Evolutionary conservation across 257 asterid species (phyloP).

Genomic region (Przewalskia tangutica): DNA sequence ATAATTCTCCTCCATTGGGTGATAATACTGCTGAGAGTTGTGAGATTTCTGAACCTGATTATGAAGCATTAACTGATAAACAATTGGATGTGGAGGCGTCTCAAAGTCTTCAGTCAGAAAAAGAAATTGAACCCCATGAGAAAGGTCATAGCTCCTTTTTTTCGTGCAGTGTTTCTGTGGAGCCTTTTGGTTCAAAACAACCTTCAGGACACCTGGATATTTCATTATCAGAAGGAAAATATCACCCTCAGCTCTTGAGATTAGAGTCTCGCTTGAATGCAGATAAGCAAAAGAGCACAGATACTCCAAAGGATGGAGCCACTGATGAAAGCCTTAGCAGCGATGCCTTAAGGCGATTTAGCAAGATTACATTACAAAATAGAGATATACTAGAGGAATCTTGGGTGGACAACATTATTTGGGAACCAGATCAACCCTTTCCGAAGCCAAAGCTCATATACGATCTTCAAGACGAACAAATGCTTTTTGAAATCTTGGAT

Average conservation of each 20-base stretch:
- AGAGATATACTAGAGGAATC: slow-evolving; percentile 71
- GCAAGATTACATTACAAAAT: slow-evolving; percentile 62
- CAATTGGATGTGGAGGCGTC: slow-evolving; percentile 27
- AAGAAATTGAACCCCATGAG: slow-evolving; percentile 30
- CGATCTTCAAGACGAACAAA: slow-evolving; percentile 94
- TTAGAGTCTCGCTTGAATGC: slow-evolving; percentile 51
- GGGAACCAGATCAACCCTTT: slow-evolving; percentile 68
- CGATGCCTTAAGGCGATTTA: slow-evolving; percentile 59
- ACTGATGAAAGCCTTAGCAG: slow-evolving; percentile 29
- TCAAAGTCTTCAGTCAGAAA: slow-evolving; percentile 19
- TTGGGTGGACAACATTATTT: slow-evolving; percentile 75
- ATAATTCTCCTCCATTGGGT: slow-evolving; percentile 51
- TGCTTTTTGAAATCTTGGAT: slow-evolving; percentile 90
- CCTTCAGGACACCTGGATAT: slow-evolving; percentile 15
- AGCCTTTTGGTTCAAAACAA: slow-evolving; percentile 53
- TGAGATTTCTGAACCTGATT: slow-evolving; percentile 85
- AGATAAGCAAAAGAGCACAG: slow-evolving; percentile 23
- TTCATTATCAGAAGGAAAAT: slow-evolving; percentile 21
- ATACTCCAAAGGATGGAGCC: slow-evolving; percentile 30
- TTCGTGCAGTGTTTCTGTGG: slow-evolving; percentile 33
- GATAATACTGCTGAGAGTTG: slow-evolving; percentile 55
- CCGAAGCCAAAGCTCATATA: slow-evolving; percentile 70
- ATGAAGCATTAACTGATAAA: slow-evolving; percentile 42
- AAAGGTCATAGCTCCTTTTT: slow-evolving; percentile 27
- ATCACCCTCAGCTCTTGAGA: slow-evolving; percentile 84